Percentiles rank a stretch among this genome's conserved stretches.
These are phyloP conservation scores for Fusarium subtropicale DNA, from an alignment of 2,329 filamentous ascomycete species.

Conservation along the genomic window DNA sequence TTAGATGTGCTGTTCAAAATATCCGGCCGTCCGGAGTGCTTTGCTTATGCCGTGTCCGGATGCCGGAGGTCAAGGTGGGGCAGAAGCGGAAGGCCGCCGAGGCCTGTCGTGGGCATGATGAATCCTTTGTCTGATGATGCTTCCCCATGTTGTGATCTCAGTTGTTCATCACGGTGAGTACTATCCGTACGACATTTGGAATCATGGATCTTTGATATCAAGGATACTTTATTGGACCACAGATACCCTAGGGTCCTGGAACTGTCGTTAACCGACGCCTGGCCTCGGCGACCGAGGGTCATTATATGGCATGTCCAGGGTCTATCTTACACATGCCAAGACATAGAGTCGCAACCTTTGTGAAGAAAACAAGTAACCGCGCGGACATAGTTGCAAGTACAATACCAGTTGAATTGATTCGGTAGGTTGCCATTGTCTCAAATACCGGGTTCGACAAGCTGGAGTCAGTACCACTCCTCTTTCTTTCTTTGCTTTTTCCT, in stretches of 20 bases:
- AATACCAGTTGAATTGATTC: background rate
- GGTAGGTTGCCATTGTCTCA: background rate
- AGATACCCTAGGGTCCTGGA: constrained; percentile 3
- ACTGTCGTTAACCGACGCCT: constrained; percentile 40
- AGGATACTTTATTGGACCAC: constrained; percentile 27
- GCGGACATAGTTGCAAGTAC: constrained; percentile 6
- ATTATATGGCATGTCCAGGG: background rate
- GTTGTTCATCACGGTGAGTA: constrained; percentile 2
- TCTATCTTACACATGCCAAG: constrained; percentile 26
- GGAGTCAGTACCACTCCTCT: background rate
- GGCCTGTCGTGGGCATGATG: background rate
- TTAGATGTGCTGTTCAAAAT: background rate
- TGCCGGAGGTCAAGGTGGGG: constrained; percentile 35
- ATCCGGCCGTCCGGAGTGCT: constrained; percentile 35
- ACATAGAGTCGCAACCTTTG: background rate
- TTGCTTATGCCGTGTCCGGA: constrained; percentile 33
- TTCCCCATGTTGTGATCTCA: background rate
- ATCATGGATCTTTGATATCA: background rate
- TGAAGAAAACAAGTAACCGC: background rate
- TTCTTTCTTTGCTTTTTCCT: constrained; percentile 26
- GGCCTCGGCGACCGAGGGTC: constrained; percentile 39
- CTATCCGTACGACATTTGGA: background rate
- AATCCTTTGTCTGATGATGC: background rate
- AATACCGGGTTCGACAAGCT: background rate
- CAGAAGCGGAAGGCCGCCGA: constrained; percentile 33